phyloP scores from a whole-genome alignment of 148 eudicot genomes.

The Limonium bicolor region DNA sequence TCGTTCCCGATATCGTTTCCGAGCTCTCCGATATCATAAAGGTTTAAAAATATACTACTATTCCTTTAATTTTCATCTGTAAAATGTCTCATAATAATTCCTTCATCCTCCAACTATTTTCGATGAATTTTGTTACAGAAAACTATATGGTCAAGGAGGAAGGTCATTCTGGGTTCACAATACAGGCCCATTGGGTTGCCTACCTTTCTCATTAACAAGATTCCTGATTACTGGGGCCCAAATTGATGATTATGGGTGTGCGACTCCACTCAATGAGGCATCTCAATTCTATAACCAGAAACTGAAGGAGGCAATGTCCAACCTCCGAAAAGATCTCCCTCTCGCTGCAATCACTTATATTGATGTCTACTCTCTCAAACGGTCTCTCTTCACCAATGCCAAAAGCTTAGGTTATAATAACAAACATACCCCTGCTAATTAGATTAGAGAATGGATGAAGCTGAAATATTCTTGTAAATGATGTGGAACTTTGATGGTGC shows the following conservation, averaged over 20 bases:
- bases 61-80: neutral
- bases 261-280: constrained; percentile 18
- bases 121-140: no score
- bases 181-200: constrained; percentile 35
- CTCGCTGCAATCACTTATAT: constrained; percentile 25
- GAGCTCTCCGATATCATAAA: neutral
- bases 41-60: constrained; percentile 5
- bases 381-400: constrained; percentile 21
- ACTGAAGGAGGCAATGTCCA: constrained; percentile 16
- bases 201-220: constrained; percentile 12
- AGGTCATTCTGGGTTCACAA: constrained; percentile 40
- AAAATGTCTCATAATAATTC: neutral
- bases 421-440: neutral
- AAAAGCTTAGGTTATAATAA: constrained; percentile 11
- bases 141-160: constrained; percentile 20
- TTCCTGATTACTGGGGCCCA: constrained; percentile 10
- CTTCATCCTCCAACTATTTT: no score
- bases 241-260: constrained; percentile 20
- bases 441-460: neutral
- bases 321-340: constrained; percentile 25
- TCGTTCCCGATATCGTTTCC: constrained; percentile 8
- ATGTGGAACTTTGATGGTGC: neutral
- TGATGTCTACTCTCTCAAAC: constrained; percentile 25
- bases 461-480: neutral
- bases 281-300: constrained; percentile 19